These are phyloP conservation scores for Cladochytrium replicatum DNA, from an alignment of 192 early-diverging fungal genomes.

Conservation along the genomic window DNA sequence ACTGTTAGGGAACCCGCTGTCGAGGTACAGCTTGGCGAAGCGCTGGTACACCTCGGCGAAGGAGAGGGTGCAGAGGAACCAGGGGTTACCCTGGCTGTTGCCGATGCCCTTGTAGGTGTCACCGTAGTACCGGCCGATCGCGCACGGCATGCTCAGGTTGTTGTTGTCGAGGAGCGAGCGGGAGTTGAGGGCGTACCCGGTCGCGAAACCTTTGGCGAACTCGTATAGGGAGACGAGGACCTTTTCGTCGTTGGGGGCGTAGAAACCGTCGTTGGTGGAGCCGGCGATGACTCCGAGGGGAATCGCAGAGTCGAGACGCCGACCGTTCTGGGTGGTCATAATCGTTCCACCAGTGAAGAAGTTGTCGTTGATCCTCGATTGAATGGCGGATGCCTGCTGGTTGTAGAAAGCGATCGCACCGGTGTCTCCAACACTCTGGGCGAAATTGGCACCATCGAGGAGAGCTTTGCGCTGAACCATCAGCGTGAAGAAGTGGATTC, in stretches of 20 bases:
- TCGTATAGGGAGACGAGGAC: no score
- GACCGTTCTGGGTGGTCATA: no score
- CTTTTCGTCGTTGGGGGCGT: no score
- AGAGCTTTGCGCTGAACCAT: constrained; percentile 55
- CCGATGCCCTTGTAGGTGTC: no score
- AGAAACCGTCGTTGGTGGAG: no score
- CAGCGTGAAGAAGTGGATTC: constrained; percentile 59
- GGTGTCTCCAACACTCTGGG: constrained; percentile 20
- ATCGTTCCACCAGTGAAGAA: no score
- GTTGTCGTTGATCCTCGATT: no score
- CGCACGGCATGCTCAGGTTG: constrained; percentile 28
- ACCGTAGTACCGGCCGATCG: constrained; percentile 64
- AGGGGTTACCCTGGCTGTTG: constrained; percentile 66
- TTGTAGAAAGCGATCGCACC: constrained; percentile 23
- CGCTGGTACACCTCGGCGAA: constrained; percentile 57
- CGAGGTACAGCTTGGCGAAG: constrained; percentile 23
- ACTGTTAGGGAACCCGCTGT: constrained; percentile 16
- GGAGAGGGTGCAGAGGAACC: constrained; percentile 55
- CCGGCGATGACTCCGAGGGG: no score
- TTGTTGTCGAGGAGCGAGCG: neutral
- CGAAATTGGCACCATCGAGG: constrained; percentile 42
- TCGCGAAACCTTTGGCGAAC: no score
- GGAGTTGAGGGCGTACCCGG: constrained; percentile 40
- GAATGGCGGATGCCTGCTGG: constrained; percentile 23
- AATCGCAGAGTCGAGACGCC: constrained; percentile 48